phyloP scores from a whole-genome alignment of 331 rosid species.

The Prunus yedoensis region DNA sequence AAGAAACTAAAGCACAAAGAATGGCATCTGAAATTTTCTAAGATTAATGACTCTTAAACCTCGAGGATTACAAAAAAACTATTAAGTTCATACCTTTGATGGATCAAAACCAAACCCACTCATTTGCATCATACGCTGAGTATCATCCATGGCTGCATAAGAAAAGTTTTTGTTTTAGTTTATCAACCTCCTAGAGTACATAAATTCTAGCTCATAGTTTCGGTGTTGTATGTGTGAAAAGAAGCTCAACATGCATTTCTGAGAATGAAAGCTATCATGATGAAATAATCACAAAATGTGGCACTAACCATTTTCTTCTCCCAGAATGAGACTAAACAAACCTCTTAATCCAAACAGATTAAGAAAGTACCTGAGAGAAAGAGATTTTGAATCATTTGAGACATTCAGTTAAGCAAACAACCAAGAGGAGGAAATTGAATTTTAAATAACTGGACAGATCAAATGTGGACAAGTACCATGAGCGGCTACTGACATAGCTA shows the following conservation, averaged over 20 bases:
- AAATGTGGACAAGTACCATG: slow-evolving; percentile 60
- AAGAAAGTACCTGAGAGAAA: slow-evolving; percentile 81
- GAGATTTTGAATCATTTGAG: slow-evolving; percentile 20
- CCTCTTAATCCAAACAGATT: slow-evolving; percentile 97
- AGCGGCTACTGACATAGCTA: slow-evolving; percentile 99
- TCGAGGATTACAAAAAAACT: slow-evolving; percentile 11
- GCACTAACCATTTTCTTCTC: slow-evolving; percentile 95
- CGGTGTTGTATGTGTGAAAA: neutral
- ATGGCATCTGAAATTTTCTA: neutral
- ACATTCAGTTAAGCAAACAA: slow-evolving; percentile 19
- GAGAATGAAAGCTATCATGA: neutral
- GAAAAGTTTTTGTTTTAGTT: slow-evolving; percentile 21
- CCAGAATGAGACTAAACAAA: slow-evolving; percentile 94
- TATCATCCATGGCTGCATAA: slow-evolving; percentile 91
- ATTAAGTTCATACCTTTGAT: slow-evolving; percentile 62
- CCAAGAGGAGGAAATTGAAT: neutral
- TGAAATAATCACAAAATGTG: slow-evolving; percentile 2
- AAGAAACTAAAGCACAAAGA: neutral
- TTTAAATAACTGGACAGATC: neutral
- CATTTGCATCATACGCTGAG: slow-evolving; percentile 99
- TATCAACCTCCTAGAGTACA: slow-evolving; percentile 4
- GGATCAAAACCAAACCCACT: slow-evolving; percentile 97
- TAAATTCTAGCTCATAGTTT: neutral
- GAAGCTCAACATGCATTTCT: neutral
- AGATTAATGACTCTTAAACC: slow-evolving; percentile 10